phyloP scores from a whole-genome alignment of 2,329 filamentous ascomycete genomes.

The Hyphodiscus sp. region DNA sequence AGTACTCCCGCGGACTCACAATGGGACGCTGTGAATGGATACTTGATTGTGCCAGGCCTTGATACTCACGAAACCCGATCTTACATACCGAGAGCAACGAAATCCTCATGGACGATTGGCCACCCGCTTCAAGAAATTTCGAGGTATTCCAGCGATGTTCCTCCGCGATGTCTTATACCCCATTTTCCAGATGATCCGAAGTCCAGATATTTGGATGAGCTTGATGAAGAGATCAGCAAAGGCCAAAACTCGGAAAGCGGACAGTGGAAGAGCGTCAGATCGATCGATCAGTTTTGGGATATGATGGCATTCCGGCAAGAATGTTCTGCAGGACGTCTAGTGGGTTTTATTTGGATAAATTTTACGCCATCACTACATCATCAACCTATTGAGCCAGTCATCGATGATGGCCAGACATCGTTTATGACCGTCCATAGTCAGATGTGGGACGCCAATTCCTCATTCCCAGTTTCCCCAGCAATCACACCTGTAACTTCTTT shows the following conservation, averaged over 20 bases:
- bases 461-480: conserved; percentile 18
- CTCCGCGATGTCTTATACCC: conserved; percentile 78
- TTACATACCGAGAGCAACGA: conserved; percentile 57
- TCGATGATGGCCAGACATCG: conserved; percentile 17
- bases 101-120: conserved; percentile 55
- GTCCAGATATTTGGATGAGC: conserved; percentile 76
- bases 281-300: conserved; percentile 93
- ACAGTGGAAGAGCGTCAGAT: conserved; percentile 76
- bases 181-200: conserved; percentile 95
- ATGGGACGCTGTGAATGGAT: conserved; percentile 58
- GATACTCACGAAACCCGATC: conserved; percentile 74
- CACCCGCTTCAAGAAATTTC: conserved; percentile 62
- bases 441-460: conserved; percentile 2
- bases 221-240: conserved; percentile 74
- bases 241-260: conserved; percentile 51
- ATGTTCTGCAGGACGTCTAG: conserved; percentile 84
- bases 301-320: conserved; percentile 97
- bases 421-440: conserved; percentile 8
- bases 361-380: conserved; percentile 40
- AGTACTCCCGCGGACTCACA: conserved; percentile 10
- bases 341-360: conserved; percentile 92
- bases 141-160: conserved; percentile 58
- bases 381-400: conserved; percentile 5
- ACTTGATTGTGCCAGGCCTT: conserved; percentile 80
- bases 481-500: conserved; percentile 15